phyloP scores from a whole-genome alignment of 2,329 filamentous ascomycete species.

The Dactylellina sp. region DNA sequence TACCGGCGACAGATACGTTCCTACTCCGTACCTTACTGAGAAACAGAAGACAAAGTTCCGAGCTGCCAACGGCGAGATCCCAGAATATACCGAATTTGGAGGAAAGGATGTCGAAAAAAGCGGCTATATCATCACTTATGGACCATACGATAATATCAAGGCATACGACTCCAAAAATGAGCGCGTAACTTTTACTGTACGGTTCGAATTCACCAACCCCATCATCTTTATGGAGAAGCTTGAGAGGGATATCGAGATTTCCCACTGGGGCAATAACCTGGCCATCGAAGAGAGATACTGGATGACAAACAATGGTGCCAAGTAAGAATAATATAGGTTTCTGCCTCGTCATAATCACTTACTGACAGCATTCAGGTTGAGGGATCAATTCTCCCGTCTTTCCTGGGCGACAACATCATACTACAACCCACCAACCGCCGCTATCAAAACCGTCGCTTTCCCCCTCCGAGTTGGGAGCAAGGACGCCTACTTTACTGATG shows the following conservation, averaged over 20 bases:
- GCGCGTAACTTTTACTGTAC: conserved; percentile 77
- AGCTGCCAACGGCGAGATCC: conserved; percentile 79
- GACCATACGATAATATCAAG: conserved; percentile 74
- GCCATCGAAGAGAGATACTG: conserved; percentile 95
- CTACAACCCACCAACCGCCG: conserved; percentile 80
- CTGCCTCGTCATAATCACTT: no score
- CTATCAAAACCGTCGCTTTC: conserved; percentile 83
- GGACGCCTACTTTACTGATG: conserved; percentile 94
- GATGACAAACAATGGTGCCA: conserved; percentile 85
- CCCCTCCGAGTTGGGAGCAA: conserved; percentile 81
- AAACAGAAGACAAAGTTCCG: conserved; percentile 99
- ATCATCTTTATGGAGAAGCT: conserved; percentile 81
- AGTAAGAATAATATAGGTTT: conserved; percentile 62
- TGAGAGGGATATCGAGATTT: conserved; percentile 93
- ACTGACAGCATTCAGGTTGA: conserved; percentile 66
- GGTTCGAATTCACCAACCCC: conserved; percentile 96
- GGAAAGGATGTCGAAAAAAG: conserved; percentile 81
- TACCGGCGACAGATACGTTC: conserved; percentile 84
- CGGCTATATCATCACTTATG: conserved; percentile 88
- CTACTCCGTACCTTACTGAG: conserved; percentile 82
- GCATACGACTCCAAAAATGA: conserved; percentile 67
- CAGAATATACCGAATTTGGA: conserved; percentile 83
- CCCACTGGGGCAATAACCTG: conserved; percentile 97
- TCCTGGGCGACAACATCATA: conserved; percentile 79
- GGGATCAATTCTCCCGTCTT: conserved; percentile 78